Percentiles rank a stretch among this genome's conserved stretches.
Evolutionary conservation across 495 filamentous ascomycete species (phyloP).

Genomic region (Xylaria curta): DNA sequence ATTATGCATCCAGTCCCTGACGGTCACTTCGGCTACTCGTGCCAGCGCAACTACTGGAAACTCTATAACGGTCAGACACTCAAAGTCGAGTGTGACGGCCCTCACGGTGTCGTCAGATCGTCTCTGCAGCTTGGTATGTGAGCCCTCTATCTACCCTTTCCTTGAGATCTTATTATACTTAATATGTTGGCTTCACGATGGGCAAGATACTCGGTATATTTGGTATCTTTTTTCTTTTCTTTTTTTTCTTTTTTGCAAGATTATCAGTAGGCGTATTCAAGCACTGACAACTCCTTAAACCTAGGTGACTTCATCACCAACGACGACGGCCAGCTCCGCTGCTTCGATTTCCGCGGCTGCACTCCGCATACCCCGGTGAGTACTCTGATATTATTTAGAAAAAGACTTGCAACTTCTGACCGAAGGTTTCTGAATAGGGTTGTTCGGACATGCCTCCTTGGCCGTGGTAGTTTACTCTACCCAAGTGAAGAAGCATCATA

Average conservation of each 20-base stretch:
- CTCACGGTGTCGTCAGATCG: neutral
- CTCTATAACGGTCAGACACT: neutral
- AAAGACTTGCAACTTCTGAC: neutral
- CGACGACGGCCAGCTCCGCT: slow-evolving; percentile 14
- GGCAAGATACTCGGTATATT: too few relatives aligned
- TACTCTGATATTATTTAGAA: neutral
- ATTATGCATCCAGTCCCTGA: neutral
- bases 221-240: too few relatives aligned
- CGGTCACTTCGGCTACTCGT: neutral
- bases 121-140: slow-evolving; percentile 11
- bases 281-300: neutral
- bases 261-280: too few relatives aligned
- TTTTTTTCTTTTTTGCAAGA: too few relatives aligned
- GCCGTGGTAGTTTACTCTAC: neutral
- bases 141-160: neutral
- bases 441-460: neutral
- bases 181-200: too few relatives aligned
- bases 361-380: neutral
- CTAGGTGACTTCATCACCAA: neutral
- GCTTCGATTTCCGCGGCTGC: slow-evolving; percentile 9
- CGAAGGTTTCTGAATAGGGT: neutral
- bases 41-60: slow-evolving; percentile 1
- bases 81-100: neutral
- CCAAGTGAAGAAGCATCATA: neutral
- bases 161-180: neutral